These are phyloP conservation scores for Botrytis squamosa DNA, from an alignment of 2,329 filamentous ascomycete species.

Conservation along the genomic window DNA sequence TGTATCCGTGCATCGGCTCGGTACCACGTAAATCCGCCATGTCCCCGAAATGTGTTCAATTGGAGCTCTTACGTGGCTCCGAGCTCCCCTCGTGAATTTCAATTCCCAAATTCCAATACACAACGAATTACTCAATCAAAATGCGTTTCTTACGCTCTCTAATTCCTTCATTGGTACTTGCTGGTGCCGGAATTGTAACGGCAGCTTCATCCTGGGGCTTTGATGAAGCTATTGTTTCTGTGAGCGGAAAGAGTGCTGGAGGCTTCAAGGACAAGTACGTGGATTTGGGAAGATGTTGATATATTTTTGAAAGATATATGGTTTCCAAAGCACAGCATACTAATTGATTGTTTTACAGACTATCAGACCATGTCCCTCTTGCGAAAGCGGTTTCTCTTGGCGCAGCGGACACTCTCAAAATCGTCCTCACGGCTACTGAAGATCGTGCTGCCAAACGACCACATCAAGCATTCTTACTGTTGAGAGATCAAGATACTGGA, in stretches of 20 bases:
- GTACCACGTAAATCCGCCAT: neutral
- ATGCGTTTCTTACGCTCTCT: slow-evolving; percentile 46
- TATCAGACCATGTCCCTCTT: slow-evolving; percentile 43
- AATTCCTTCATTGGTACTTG: slow-evolving; percentile 44
- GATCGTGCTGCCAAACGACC: slow-evolving; percentile 76
- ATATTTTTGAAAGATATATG: slow-evolving; percentile 9
- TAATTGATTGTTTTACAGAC: slow-evolving; percentile 24
- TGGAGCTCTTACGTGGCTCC: slow-evolving; percentile 23
- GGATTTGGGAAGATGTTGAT: neutral
- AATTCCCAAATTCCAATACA: slow-evolving; percentile 2
- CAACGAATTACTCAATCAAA: slow-evolving; percentile 23
- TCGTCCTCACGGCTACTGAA: slow-evolving; percentile 78
- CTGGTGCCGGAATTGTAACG: slow-evolving; percentile 42
- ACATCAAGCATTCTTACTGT: slow-evolving; percentile 88
- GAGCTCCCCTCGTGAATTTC: slow-evolving; percentile 18
- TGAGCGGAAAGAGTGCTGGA: slow-evolving; percentile 59
- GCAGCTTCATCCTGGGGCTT: slow-evolving; percentile 66
- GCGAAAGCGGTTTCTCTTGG: slow-evolving; percentile 64
- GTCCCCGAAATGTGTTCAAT: slow-evolving; percentile 21
- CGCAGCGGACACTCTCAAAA: slow-evolving; percentile 71
- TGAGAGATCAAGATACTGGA: slow-evolving; percentile 71
- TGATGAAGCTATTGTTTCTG: slow-evolving; percentile 66
- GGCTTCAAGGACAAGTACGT: slow-evolving; percentile 64
- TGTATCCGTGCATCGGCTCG: neutral
- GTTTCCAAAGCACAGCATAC: neutral